Evolutionary conservation across 192 early-diverging fungal genomes (phyloP).

Genomic region (Entrophospora sp.): DNA sequence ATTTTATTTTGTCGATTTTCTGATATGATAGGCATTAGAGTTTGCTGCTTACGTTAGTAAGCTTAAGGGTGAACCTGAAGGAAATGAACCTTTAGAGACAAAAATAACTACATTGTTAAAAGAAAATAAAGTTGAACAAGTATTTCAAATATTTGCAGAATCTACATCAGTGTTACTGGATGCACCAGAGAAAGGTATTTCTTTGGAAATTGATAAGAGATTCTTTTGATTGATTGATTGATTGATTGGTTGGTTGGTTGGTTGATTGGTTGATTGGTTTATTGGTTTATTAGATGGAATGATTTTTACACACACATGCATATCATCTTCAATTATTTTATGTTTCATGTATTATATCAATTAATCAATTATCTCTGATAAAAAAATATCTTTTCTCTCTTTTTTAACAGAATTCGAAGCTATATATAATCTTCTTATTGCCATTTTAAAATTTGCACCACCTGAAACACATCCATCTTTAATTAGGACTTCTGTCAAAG

Average conservation of each 20-base stretch:
- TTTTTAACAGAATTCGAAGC: conserved; percentile 4
- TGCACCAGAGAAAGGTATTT: conserved; percentile 48
- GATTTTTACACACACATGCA: too few species aligned
- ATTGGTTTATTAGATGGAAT: too few species aligned
- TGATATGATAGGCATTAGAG: conserved; percentile 49
- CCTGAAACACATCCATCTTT: conserved; percentile 5
- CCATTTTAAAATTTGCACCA: conserved; percentile 14
- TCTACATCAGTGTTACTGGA: conserved; percentile 48
- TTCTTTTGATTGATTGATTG: too few species aligned
- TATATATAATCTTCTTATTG: conserved; percentile 15
- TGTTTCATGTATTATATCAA: neutral
- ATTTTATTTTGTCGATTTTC: neutral
- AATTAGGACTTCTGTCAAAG: conserved; percentile 5
- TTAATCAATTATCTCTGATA: neutral
- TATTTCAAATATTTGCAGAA: conserved; percentile 45
- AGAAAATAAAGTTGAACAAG: conserved; percentile 49
- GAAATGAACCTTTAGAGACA: conserved; percentile 36
- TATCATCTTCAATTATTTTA: neutral
- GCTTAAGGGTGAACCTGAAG: conserved; percentile 42
- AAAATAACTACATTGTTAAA: conserved; percentile 44
- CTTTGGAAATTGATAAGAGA: neutral
- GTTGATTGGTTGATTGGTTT: too few species aligned
- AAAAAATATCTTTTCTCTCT: neutral
- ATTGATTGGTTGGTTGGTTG: too few species aligned
- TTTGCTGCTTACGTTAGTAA: conserved; percentile 60